Evolutionary conservation across 768 basidiomycete species (phyloP), one percentile per base, ranked within the genome.

Genomic region (Suillus bovinus): DNA sequence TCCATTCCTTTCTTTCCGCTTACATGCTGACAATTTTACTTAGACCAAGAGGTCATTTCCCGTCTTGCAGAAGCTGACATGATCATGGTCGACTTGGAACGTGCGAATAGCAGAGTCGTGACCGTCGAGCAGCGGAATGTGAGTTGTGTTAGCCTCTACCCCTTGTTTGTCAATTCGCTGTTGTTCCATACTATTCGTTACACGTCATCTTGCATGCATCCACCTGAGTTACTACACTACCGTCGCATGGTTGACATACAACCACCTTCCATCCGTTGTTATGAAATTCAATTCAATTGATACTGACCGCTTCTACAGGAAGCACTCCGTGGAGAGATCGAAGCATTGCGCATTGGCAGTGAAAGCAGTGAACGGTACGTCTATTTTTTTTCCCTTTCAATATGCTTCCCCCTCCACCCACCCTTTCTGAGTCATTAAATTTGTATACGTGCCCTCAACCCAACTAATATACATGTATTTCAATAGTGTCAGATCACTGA

Each of bases 51-150:
- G 72, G 89, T 93, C 14, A 82, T 94, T 6, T 85, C 94, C 2
- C 91, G 94, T 66, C 83, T 98, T 27, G 90, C 92, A 0, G 96
- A 99, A 72, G 31, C 96, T 61, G 97, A 99, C 70, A 91, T 98
- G 87, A 86, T 98, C 68, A 90, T 92, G 27, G 92, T 91, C 14
- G 97, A 99, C 77, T 80, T 99, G 44, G 94, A 96, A 68, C 85
- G 94, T n/a, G 94, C 97, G 20, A 99, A 96, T 69, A 91, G 87
- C 69, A 87, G 96, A 20, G 91, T 97, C 3, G 93, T 91, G 0
- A 87, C 90, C 2, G 90, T 99, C 39, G 96, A 99, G 76, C 85
- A 95, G 64, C 84, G 97, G 56, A 99, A 99, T 78, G 94, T 94
- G 67, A 61, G 84, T 72, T 50, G 16, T 22, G 10, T n/a, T 10